Base-by-base conservation (phyloP, 2,329 filamentous ascomycete species). In the Botrytis porri region DNA sequence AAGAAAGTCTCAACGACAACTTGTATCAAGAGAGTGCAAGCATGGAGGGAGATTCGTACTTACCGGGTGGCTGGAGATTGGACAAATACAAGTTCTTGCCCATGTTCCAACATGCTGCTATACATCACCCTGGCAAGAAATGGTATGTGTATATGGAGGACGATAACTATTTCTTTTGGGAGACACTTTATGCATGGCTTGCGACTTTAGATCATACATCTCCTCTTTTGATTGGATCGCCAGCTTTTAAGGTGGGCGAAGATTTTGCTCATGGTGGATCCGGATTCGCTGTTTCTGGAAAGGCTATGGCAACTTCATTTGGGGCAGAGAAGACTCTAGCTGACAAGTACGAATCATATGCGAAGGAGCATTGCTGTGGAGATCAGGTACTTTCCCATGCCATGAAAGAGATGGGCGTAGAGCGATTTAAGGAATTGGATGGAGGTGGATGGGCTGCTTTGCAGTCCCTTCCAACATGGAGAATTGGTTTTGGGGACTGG, bases 81-180 rank as follows among this genome's bases (percentile, higher is more conserved):
- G 88, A 90, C 81, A 89, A 88, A 81, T 90, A 88, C 82, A 90
- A 90, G 80, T 89, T 88, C 78, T 82, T 88, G 63, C 87, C 88
- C 78, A 88, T 89, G 78, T 84, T 87, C 20, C 85, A 88, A 79
- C 87, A 88, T 80, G 80, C 85, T 0, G 89, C 85, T 76, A 77
- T 80, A 37, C 80, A 86, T 80, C 83, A 84, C 14, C 87, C 87
- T 16, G 78, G 83, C 73, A 85, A 85, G 73, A 85, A 88, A 75
- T 90, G 88, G 88, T 90, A 88, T 77, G 78, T 90, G 22, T 89
- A 88, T 75, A 83, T 89, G 74, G 88, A 89, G 70, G 86, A 86
- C 67, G 88, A 89, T 78, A 87, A 86, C 14, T 89, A 89, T 76
- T 83, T 89, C 18, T 80, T 87, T 59, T 87, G 86, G 85, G 81